phyloP scores from a whole-genome alignment of 2,329 filamentous ascomycete genomes.

The Sclerotinia subarctica region DNA sequence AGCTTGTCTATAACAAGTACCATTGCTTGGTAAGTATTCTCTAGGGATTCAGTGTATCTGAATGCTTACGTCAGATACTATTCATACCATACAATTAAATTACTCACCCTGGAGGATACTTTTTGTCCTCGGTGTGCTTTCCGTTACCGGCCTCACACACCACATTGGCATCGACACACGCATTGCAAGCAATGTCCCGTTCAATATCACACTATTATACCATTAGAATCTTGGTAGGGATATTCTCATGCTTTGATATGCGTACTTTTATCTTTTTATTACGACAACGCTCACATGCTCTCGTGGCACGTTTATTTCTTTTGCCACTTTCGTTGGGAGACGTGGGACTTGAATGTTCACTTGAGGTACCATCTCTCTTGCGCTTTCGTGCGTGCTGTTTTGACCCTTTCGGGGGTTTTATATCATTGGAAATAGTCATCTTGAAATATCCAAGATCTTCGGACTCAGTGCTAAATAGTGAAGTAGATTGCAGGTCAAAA shows the following conservation, averaged over 20 bases:
- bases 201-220: conserved; percentile 4
- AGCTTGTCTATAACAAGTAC: conserved; percentile 10
- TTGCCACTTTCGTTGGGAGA: background rate
- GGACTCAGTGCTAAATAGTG: background rate
- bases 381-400: conserved; percentile 8
- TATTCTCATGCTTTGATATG: background rate
- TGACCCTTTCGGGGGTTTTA: background rate
- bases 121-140: conserved; percentile 12
- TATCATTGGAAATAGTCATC: background rate
- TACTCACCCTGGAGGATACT: conserved; percentile 10
- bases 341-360: background rate
- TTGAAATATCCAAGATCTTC: background rate
- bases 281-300: conserved; percentile 17
- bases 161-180: conserved; percentile 14
- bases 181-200: conserved; percentile 12
- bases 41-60: conserved; percentile 8
- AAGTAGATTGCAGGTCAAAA: background rate
- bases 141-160: conserved; percentile 9
- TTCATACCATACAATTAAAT: background rate
- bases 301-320: conserved; percentile 7
- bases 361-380: conserved; percentile 3
- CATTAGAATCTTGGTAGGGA: background rate
- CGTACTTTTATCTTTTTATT: conserved; percentile 16
- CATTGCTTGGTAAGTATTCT: conserved; percentile 6
- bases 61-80: background rate